phyloP scores from a whole-genome alignment of 352 stramenopile species.

The Pythium rhizo-oryzae region DNA sequence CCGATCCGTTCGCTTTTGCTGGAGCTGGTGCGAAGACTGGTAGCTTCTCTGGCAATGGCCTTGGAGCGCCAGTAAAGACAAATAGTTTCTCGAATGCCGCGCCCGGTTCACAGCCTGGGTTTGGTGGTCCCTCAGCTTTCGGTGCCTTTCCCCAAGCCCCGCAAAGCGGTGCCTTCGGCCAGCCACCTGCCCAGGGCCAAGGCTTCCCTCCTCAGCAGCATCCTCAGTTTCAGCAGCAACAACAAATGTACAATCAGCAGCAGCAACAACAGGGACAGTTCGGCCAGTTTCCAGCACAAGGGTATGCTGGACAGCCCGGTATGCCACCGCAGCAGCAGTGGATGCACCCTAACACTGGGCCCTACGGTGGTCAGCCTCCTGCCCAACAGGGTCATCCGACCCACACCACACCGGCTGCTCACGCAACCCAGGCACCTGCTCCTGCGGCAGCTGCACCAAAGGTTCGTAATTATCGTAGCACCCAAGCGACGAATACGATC shows the following conservation, averaged over 20 bases:
- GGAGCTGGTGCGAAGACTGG: constrained; percentile 32
- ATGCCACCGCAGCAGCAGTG: constrained; percentile 38
- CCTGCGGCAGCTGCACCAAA: constrained; percentile 39
- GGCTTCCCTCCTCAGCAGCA: constrained; percentile 26
- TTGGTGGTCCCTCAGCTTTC: constrained; percentile 28
- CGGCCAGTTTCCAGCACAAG: constrained; percentile 27
- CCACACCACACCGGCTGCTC: neutral
- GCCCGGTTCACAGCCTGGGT: constrained; percentile 20
- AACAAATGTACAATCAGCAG: constrained; percentile 25
- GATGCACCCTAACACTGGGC: constrained; percentile 24
- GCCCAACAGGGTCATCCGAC: constrained; percentile 22
- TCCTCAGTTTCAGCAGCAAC: constrained; percentile 37
- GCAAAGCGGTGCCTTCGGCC: constrained; percentile 14
- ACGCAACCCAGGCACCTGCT: constrained; percentile 14
- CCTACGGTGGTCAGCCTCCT: constrained; percentile 29
- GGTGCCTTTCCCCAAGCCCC: constrained; percentile 17
- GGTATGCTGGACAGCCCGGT: constrained; percentile 26
- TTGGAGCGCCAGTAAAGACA: constrained; percentile 26
- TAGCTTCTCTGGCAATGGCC: constrained; percentile 28
- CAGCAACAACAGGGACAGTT: constrained; percentile 23
- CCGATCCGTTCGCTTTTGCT: constrained; percentile 59
- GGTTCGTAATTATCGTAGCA: constrained; percentile 23
- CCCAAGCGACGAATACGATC: neutral
- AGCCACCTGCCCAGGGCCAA: constrained; percentile 7
- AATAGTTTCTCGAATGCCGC: constrained; percentile 22